Base-by-base conservation (phyloP, 805 yeast genomes). In the Grigorovia yakushimaensis region DNA sequence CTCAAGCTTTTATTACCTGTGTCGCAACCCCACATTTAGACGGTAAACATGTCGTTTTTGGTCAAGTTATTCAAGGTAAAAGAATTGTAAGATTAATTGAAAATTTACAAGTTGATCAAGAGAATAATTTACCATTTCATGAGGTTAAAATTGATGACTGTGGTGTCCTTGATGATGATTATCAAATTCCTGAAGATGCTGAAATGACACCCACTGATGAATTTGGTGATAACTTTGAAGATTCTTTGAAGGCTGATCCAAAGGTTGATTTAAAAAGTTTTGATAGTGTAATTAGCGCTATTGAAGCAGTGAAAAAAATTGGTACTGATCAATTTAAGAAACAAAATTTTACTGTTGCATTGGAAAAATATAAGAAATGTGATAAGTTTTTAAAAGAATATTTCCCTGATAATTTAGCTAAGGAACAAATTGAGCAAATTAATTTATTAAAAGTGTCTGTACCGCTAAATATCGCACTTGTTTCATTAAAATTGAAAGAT, bases 11-110 rank as follows among this genome's bases (percentile, higher is more conserved):
- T 66, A 81, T 91, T 58, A 91, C 98, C 23, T 87, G 96, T 2
- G 93, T 80, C 2, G 81, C 88, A 39, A 88, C 97, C 1, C 96
- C 98, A 6, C 98, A 91, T 67, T 76, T 93, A 54, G 91, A 93
- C 62, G 94, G 91, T 22, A 91, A 91, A 66, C 98, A 93, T 65
- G 97, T 89, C 45, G 98, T 93, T 2, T 93, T 93, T 64, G 98
- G 98, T 52, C 79, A 84, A 64, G 88, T 93, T 37, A 67, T 91
- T 44, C 67, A 75, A 40, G 97, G 97, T 39, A 89, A 86, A 64
- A 78, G 88, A 7, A 66, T 87, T 27, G 88, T 86, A 8, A 80
- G 95, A 54, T 72, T 76, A 48, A 73, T 93, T 51, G 99, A 93
- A 66, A 74, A 79, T 58, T 69, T 73, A 37, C 77, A 77, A 50